phyloP scores from a whole-genome alignment of 2,329 filamentous ascomycete genomes.

The Graphilbum sp. region DNA sequence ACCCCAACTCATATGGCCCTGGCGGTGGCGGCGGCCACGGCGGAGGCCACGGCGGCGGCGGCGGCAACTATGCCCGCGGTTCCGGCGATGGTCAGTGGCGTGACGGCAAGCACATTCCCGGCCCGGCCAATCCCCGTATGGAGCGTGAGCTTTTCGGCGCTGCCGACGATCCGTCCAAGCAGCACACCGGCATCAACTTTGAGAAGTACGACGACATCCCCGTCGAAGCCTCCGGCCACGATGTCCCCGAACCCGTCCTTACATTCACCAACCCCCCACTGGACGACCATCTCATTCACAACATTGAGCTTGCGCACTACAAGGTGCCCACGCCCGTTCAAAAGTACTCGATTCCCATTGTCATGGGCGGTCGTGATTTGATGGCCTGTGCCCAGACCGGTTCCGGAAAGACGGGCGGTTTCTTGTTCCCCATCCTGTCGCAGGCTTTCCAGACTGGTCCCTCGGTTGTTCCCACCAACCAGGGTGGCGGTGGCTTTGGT shows the following conservation, averaged over 20 bases:
- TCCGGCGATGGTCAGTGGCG: slow-evolving; percentile 94
- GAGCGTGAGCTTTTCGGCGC: slow-evolving; percentile 94
- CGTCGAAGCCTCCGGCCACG: slow-evolving; percentile 85
- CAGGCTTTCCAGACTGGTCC: slow-evolving; percentile 89
- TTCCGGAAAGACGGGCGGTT: slow-evolving; percentile 99
- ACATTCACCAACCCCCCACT: slow-evolving; percentile 89
- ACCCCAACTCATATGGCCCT: slow-evolving; percentile 42
- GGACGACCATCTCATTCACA: slow-evolving; percentile 80
- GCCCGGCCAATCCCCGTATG: slow-evolving; percentile 70
- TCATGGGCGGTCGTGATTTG: slow-evolving; percentile 92
- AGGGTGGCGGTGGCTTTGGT: slow-evolving; percentile 55
- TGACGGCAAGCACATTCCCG: slow-evolving; percentile 90
- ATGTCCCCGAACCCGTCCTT: slow-evolving; percentile 82
- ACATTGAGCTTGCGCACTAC: slow-evolving; percentile 91
- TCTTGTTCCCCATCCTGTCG: slow-evolving; percentile 97
- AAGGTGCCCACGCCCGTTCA: slow-evolving; percentile 93
- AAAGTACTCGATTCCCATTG: slow-evolving; percentile 98
- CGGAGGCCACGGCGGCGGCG: slow-evolving; percentile 27
- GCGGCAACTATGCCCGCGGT: slow-evolving; percentile 47
- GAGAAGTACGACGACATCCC: slow-evolving; percentile 99
- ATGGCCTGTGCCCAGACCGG: slow-evolving; percentile 99
- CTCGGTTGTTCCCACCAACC: slow-evolving; percentile 45
- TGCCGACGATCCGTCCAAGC: slow-evolving; percentile 81
- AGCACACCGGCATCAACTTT: slow-evolving; percentile 98
- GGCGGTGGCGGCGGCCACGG: slow-evolving; percentile 15